Evolutionary conservation across 2,329 filamentous ascomycete species (phyloP).

Genomic region (Talaromyces marneffei): DNA sequence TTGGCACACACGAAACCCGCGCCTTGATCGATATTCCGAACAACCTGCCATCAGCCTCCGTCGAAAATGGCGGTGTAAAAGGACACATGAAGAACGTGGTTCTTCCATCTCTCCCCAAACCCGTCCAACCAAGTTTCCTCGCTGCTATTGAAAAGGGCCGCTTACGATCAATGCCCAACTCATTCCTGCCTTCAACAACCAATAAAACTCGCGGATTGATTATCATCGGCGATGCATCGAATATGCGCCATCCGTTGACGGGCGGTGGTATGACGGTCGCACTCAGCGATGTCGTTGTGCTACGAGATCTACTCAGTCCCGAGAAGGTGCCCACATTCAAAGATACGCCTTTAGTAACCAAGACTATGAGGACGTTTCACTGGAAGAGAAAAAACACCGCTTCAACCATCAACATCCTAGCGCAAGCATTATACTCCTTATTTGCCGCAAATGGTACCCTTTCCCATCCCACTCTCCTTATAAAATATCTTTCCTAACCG

Average conservation of each 20-base stretch:
- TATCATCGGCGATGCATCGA: conserved; percentile 88
- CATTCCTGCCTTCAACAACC: conserved; percentile 76
- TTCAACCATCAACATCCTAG: conserved; percentile 94
- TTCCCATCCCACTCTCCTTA: not conserved
- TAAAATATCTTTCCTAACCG: not conserved
- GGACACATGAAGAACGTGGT: conserved; percentile 75
- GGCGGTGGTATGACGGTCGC: conserved; percentile 98
- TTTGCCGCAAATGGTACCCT: conserved; percentile 69
- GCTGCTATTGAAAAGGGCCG: conserved; percentile 71
- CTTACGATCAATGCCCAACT: conserved; percentile 92
- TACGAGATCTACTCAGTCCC: conserved; percentile 69
- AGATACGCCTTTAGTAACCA: conserved; percentile 59
- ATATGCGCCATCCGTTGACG: conserved; percentile 98
- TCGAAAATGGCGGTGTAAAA: conserved; percentile 74
- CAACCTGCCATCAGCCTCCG: conserved; percentile 65
- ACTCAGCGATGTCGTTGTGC: conserved; percentile 80
- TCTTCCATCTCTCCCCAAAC: conserved; percentile 67
- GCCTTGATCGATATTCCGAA: conserved; percentile 83
- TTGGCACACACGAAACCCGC: conserved; percentile 88
- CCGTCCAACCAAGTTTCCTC: conserved; percentile 66
- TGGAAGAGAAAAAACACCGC: conserved; percentile 78
- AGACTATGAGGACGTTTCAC: conserved; percentile 71
- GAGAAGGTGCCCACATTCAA: conserved; percentile 61
- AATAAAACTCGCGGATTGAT: conserved; percentile 67
- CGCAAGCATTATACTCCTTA: conserved; percentile 82